Evolutionary conservation across 148 eudicot species (phyloP).

Genomic region (Cornus suecica): DNA sequence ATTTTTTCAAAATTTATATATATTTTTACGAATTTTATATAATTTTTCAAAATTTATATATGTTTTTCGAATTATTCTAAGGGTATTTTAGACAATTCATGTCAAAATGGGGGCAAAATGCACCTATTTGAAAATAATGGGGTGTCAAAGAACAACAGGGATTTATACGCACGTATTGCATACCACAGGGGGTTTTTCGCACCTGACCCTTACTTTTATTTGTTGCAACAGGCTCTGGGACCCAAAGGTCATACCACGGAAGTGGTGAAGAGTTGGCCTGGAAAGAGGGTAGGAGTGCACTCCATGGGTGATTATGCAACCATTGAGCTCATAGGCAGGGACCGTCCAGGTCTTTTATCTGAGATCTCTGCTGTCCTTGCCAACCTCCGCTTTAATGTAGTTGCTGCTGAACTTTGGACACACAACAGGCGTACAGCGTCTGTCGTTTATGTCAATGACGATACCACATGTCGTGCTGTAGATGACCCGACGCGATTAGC

Average conservation of each 20-base stretch:
- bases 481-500: conserved; percentile 51
- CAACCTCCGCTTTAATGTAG: conserved; percentile 59
- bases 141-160: too few species aligned
- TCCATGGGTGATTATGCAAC: conserved; percentile 57
- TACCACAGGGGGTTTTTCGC: too few species aligned
- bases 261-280: conserved; percentile 41
- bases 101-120: too few species aligned
- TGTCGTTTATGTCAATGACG: conserved; percentile 57
- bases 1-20: too few species aligned
- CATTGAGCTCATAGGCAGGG: conserved; percentile 67
- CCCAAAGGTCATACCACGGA: conserved; percentile 63
- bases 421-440: conserved; percentile 71
- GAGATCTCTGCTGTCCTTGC: conserved; percentile 69
- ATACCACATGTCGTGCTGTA: conserved; percentile 40
- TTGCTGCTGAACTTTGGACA: conserved; percentile 81
- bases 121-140: too few species aligned
- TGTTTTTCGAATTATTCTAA: too few species aligned
- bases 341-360: conserved; percentile 75
- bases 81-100: too few species aligned
- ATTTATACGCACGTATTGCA: too few species aligned
- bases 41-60: too few species aligned
- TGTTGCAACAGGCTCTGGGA: conserved; percentile 54
- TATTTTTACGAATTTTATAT: too few species aligned
- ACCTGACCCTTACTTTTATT: conserved; percentile 3
- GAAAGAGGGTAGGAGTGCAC: conserved; percentile 58